phyloP scores from a whole-genome alignment of 352 stramenopile species.

The Globisporangium viniferum region DNA sequence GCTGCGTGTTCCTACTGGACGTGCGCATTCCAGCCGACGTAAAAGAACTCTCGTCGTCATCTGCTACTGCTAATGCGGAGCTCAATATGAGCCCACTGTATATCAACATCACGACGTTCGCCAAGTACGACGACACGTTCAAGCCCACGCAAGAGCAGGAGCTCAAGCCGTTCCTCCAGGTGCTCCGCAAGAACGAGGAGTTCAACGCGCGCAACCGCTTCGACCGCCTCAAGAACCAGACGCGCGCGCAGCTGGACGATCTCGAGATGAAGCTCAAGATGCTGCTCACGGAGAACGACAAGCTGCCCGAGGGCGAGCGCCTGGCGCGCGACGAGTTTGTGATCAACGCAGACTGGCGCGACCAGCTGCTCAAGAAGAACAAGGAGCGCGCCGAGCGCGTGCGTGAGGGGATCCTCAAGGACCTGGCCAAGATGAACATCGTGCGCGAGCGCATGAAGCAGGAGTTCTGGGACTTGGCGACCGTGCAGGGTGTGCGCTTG shows the following conservation, averaged over 20 bases:
- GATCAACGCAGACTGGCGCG: conserved; percentile 78
- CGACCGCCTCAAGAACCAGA: conserved; percentile 66
- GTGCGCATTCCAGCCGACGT: conserved; percentile 39
- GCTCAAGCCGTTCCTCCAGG: conserved; percentile 40
- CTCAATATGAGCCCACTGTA: conserved; percentile 51
- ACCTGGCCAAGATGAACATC: conserved; percentile 76
- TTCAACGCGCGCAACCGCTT: conserved; percentile 46
- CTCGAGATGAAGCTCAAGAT: conserved; percentile 63
- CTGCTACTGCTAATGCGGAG: conserved; percentile 5
- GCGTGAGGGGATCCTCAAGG: conserved; percentile 56
- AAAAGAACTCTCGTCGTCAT: not conserved
- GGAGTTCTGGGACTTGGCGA: conserved; percentile 90
- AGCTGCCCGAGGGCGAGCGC: conserved; percentile 58
- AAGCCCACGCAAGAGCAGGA: conserved; percentile 42
- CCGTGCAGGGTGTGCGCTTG: conserved; percentile 60
- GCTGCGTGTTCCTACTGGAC: conserved; percentile 66
- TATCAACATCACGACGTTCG: conserved; percentile 55
- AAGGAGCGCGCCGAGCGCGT: conserved; percentile 53
- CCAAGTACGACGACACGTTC: conserved; percentile 69
- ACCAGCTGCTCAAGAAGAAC: conserved; percentile 51
- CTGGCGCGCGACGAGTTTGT: conserved; percentile 88
- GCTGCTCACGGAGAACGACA: conserved; percentile 71
- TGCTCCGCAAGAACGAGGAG: conserved; percentile 34
- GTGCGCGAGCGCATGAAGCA: conserved; percentile 82
- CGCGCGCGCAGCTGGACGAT: conserved; percentile 54